Base-by-base conservation (phyloP, 2,329 filamentous ascomycete genomes). In the Furcasterigmium furcatum region DNA sequence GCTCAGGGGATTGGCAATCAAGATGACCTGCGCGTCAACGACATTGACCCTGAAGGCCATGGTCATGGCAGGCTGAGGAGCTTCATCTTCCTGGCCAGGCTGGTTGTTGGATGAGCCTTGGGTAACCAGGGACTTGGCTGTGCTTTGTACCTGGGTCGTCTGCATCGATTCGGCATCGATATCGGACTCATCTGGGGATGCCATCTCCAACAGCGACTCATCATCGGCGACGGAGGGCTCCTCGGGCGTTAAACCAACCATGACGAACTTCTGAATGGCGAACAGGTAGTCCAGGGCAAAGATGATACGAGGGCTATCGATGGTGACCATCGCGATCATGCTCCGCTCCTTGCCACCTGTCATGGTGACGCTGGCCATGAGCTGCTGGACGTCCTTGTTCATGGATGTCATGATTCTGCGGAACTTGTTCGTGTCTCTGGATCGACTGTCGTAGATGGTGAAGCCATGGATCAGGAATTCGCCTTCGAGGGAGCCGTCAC, bases 321-420 rank as follows among this genome's bases (percentile, higher is more conserved):
- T 84, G 0, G 91, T 96, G 46, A 96, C 80, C 66, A 99, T 87
- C 2, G 89, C 90, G 58, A 97, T 95, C 46, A 97, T 67, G 61
- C 84, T 88, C 48, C 84, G 82, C 34, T 96, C 87, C 27, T 83
- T 73, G 4, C 91, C 91, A 14, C 91, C 88, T 1, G 91, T 91
- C 66, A 99, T 95, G 0, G 91, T 95, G 4, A 99, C 73, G 61
- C 88, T 96, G 16, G 94, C 94, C 94, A 99, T 99, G 59, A 99
- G 91, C 57, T 99, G 95, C 63, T 97, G 91, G 38, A 94, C 91
- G 46, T 91, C 87, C 55, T 91, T 92, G 65, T 96, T 97, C 59
- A 91, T 91, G 45, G 95, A 85, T 2, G 91, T 91, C 94, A 99
- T 97, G 68, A 99, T 96, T 64, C 92, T 95, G 42, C 91, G 84